These are phyloP conservation scores for Cynanchum wilfordii DNA, from an alignment of 257 asterid genomes.

Conservation along the genomic window DNA sequence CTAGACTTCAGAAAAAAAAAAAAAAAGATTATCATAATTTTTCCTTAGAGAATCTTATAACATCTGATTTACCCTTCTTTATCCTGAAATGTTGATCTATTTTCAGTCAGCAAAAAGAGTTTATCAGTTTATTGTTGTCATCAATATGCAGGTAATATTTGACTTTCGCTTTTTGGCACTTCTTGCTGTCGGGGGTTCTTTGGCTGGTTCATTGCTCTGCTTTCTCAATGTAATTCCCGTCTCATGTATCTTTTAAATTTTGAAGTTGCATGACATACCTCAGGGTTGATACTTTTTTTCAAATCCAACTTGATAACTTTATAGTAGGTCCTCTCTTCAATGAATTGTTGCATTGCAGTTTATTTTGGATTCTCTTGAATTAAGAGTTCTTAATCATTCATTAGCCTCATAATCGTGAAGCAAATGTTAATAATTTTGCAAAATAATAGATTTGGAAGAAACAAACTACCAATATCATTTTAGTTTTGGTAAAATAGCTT, in stretches of 20 bases:
- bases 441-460: neutral
- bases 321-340: neutral
- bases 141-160: slow-evolving; percentile 53
- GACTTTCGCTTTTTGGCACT: slow-evolving; percentile 89
- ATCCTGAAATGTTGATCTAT: neutral
- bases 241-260: slow-evolving; percentile 6
- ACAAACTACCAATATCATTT: neutral
- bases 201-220: slow-evolving; percentile 90
- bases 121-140: slow-evolving; percentile 3
- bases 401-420: neutral
- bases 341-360: neutral
- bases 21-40: neutral
- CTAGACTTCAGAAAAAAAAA: neutral
- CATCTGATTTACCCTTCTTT: neutral
- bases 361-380: neutral
- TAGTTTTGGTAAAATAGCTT: neutral
- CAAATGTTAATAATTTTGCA: neutral
- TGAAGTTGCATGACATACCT: neutral
- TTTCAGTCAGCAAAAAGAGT: neutral
- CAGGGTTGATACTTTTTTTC: neutral
- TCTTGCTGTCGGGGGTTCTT: slow-evolving; percentile 74
- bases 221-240: slow-evolving; percentile 68
- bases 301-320: neutral
- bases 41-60: neutral
- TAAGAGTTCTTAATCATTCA: neutral